Conservation (phyloP, 768 basidiomycete species). For the Collybia nuda region DNA sequence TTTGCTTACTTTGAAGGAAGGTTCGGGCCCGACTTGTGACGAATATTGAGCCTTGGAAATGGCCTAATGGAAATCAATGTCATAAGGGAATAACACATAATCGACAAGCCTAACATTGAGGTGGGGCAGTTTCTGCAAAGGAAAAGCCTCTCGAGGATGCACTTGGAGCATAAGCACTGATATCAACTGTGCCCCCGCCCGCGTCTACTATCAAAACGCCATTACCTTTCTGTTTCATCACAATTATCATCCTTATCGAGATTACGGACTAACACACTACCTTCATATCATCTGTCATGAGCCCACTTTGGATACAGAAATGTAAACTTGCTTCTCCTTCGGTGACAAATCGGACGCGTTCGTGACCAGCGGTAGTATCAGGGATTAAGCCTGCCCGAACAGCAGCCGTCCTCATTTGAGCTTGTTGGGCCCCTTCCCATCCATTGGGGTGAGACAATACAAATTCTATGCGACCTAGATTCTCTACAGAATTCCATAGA, state of each 20-base stretch:
- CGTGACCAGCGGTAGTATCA: constrained; percentile 32
- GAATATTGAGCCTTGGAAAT: constrained; percentile 47
- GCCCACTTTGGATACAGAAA: constrained; percentile 43
- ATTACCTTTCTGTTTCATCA: constrained; percentile 29
- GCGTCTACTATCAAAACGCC: constrained; percentile 56
- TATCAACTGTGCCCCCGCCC: constrained; percentile 61
- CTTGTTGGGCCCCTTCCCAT: constrained; percentile 60
- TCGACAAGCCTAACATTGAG: constrained; percentile 35
- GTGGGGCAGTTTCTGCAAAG: constrained; percentile 48
- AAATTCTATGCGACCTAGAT: constrained; percentile 33
- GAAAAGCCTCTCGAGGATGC: constrained; percentile 16
- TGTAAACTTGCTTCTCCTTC: constrained; percentile 66
- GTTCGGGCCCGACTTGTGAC: constrained; percentile 38
- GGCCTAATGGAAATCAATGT: constrained; percentile 27
- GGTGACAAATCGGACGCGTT: constrained; percentile 53
- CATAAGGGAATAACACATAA: background rate
- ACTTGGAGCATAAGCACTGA: constrained; percentile 46
- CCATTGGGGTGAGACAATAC: constrained; percentile 58
- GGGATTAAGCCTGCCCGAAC: constrained; percentile 48
- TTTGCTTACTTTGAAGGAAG: constrained; percentile 32
- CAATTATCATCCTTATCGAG: constrained; percentile 13
- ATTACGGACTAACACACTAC: constrained; percentile 13
- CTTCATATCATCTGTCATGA: constrained; percentile 33
- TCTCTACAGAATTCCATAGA: constrained; percentile 38
- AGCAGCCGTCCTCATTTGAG: constrained; percentile 50